A percentile compares a stretch with the other conserved stretches of the same genome.
Conservation (phyloP, 495 filamentous ascomycete genomes). For the Bryoglossum gracile region DNA sequence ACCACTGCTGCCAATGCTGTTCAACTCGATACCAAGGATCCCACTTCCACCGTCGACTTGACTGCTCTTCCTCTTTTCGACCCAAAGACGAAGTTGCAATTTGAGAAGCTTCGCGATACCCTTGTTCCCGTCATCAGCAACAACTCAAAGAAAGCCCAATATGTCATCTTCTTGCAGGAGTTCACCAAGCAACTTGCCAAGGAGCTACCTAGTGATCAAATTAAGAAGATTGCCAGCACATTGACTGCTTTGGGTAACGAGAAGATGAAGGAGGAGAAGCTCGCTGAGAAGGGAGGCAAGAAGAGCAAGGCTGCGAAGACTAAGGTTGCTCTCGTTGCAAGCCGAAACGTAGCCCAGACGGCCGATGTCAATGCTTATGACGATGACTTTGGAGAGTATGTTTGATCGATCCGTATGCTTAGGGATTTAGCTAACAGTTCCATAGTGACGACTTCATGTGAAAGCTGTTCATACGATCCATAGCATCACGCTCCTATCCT, state of each 20-base stretch:
- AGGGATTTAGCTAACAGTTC: conserved; percentile 1
- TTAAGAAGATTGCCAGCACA: conserved; percentile 86
- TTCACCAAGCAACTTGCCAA: conserved; percentile 80
- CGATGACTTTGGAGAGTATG: conserved; percentile 72
- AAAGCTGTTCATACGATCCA: conserved; percentile 19
- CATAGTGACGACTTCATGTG: conserved; percentile 61
- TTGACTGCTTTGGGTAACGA: conserved; percentile 86
- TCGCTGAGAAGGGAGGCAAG: conserved; percentile 88
- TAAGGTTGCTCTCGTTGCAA: conserved; percentile 73
- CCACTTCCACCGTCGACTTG: conserved; percentile 73
- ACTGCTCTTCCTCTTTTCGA: conserved; percentile 77
- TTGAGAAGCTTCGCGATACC: conserved; percentile 62
- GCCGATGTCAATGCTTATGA: conserved; percentile 71
- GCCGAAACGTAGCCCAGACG: conserved; percentile 50
- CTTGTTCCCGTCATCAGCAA: conserved; percentile 65
- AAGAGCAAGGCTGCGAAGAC: conserved; percentile 94
- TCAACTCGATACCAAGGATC: conserved; percentile 59
- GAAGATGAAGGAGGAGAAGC: conserved; percentile 98
- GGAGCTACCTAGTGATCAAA: conserved; percentile 82
- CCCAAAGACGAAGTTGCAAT: conserved; percentile 78
- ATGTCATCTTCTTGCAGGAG: conserved; percentile 81
- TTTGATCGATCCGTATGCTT: conserved; percentile 7
- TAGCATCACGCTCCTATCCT: conserved; percentile 11
- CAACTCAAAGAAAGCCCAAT: conserved; percentile 84
- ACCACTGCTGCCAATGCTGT: conserved; percentile 53